Evolutionary conservation across 768 basidiomycete species (phyloP), one percentile per base, ranked within the genome.

Genomic region (Phlegmacium glaucopus): DNA sequence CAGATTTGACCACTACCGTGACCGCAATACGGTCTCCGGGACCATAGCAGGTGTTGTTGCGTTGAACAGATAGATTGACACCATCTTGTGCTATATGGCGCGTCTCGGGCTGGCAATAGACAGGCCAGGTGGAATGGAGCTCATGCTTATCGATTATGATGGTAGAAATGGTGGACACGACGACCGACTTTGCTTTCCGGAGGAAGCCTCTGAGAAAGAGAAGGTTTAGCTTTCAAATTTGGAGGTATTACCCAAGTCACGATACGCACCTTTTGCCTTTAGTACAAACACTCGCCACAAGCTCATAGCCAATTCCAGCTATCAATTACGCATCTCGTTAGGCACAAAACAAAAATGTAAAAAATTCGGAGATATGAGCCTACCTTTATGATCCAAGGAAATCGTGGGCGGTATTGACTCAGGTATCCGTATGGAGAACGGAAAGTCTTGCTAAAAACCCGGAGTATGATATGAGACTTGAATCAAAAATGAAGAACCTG

Each of bases 121-220:
- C 78, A 2, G 94, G 93, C 94, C 94, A 96, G 1, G 90, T 85
- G 4, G 92, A 87, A 59, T 95, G 93, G 6, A 94, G 71, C 54
- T 95, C 94, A 60, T 95, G 93, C 65, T 95, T 96, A 72, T 91
- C 88, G 57, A 96, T 90, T 52, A 84, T 79, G 38, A 96, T 85
- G 10, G 77, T 70, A 28, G 87, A 79, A 15, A 80, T 74, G 10
- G 83, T 78, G n/a, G 83, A 80, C 26, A 81, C 67, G 36, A 89
- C 77, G 16, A 79, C 72, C 1, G 85, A 78, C 58, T 89, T 86
- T 55, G 87, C 83, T 52, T 86, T 83, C 29, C 90, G 89, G 47
- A 95, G 78, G 61, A 94, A 83, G 6, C 90, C 83, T 61, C 90
- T 90, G 61, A n/a, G 30, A 42, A 49, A 27, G 42, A 49, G n/a